These are phyloP conservation scores for Bipolaris victoriae DNA, from an alignment of 2,329 filamentous ascomycete genomes.

Conservation along the genomic window DNA sequence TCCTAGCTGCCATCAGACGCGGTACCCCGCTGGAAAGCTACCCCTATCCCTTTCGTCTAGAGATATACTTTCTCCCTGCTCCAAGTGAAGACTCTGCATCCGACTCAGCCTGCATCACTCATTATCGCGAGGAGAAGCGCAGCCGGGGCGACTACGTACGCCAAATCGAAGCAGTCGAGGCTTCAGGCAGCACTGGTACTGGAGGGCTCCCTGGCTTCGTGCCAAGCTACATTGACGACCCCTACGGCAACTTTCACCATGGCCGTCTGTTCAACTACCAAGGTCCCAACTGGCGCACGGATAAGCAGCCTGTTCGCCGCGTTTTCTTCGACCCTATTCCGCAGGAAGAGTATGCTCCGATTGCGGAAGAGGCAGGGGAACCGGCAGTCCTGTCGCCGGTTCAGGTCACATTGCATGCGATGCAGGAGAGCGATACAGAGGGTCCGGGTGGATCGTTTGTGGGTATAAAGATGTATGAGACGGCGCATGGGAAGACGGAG, in stretches of 20 bases:
- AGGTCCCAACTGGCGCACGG: not conserved
- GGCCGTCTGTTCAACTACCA: not conserved
- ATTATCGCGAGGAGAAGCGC: constrained; percentile 3
- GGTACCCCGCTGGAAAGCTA: not conserved
- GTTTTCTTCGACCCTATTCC: not conserved
- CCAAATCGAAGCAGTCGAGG: not conserved
- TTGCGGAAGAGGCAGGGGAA: not conserved
- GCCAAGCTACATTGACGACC: not conserved
- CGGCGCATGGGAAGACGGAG: not conserved
- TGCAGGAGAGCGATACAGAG: not conserved
- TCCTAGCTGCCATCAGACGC: constrained; percentile 5
- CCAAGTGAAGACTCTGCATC: not conserved
- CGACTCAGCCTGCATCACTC: not conserved
- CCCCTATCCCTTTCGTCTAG: not conserved
- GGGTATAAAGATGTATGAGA: not conserved
- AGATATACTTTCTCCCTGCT: not conserved
- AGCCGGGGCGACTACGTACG: not conserved
- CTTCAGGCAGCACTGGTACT: not conserved
- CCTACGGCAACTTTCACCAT: not conserved
- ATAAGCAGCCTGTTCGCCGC: not conserved
- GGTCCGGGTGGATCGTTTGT: not conserved
- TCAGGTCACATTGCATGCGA: not conserved
- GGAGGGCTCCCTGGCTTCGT: not conserved
- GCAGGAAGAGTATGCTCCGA: not conserved
- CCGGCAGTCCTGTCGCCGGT: not conserved